phyloP scores from a whole-genome alignment of 768 basidiomycete genomes.

The Xanthoconium stramineum region DNA sequence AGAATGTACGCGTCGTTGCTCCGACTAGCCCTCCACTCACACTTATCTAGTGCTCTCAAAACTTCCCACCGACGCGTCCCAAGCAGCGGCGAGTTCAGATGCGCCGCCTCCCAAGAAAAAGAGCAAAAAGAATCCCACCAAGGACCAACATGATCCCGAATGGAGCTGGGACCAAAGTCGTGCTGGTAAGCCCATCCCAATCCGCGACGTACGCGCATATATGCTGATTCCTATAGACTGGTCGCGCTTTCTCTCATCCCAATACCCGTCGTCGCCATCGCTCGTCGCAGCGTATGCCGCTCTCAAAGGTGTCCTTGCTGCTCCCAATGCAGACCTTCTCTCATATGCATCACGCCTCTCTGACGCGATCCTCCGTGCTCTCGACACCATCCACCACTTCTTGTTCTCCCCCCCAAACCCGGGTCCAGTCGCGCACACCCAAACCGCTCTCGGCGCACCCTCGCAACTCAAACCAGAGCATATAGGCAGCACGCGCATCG shows the following conservation, averaged over 20 bases:
- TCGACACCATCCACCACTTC: slow-evolving; percentile 18
- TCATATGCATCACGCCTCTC: slow-evolving; percentile 12
- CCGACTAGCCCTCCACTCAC: not conserved
- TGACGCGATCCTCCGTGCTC: slow-evolving; percentile 18
- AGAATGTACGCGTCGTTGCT: slow-evolving; percentile 13
- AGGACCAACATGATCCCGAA: slow-evolving; percentile 13
- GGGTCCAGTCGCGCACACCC: not conserved
- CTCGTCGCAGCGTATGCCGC: slow-evolving; percentile 21
- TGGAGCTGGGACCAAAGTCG: slow-evolving; percentile 23
- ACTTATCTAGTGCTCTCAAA: slow-evolving; percentile 19
- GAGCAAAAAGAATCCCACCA: slow-evolving; percentile 20
- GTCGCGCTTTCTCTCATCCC: slow-evolving; percentile 18
- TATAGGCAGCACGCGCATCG: slow-evolving; percentile 17
- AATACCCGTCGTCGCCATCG: slow-evolving; percentile 22
- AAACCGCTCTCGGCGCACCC: not conserved
- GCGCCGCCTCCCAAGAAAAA: slow-evolving; percentile 27
- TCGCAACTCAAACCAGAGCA: slow-evolving; percentile 5
- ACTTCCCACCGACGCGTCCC: slow-evolving; percentile 14
- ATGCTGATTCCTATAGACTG: slow-evolving; percentile 15
- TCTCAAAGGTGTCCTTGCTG: slow-evolving; percentile 17
- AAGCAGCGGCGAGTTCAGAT: slow-evolving; percentile 11
- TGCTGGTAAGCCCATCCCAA: slow-evolving; percentile 6
- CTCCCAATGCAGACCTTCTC: slow-evolving; percentile 3
- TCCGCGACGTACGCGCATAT: not conserved
- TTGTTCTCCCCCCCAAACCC: slow-evolving; percentile 13